phyloP scores from a whole-genome alignment of 2,329 filamentous ascomycete genomes.

The Tolypocladium amazonense region DNA sequence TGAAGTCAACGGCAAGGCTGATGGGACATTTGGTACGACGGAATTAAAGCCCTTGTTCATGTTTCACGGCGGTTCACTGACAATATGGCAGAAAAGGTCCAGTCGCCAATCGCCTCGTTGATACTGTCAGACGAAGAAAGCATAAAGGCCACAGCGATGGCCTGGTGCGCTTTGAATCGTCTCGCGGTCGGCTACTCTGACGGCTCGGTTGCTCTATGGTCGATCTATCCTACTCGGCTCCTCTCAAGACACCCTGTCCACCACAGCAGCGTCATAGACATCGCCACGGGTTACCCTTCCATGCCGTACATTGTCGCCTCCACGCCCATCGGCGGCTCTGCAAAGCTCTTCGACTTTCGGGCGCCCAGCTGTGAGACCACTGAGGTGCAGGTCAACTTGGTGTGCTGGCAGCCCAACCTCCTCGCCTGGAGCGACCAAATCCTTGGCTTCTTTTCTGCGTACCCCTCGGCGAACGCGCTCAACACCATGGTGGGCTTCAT shows the following conservation, averaged over 20 bases:
- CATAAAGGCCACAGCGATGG: constrained; percentile 39
- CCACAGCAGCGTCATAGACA: constrained; percentile 41
- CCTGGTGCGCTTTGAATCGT: constrained; percentile 45
- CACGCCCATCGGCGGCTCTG: constrained; percentile 41
- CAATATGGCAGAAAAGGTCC: constrained; percentile 28
- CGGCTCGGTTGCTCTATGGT: constrained; percentile 47
- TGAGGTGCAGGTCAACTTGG: constrained; percentile 38
- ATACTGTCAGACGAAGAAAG: constrained; percentile 33
- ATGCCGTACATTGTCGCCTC: constrained; percentile 45
- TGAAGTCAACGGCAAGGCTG: constrained; percentile 17
- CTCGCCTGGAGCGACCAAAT: constrained; percentile 45
- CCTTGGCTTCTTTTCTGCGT: constrained; percentile 41
- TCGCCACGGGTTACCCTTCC: constrained; percentile 45
- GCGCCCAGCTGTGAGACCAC: constrained; percentile 42
- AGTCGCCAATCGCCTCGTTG: constrained; percentile 32
- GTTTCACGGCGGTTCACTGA: constrained; percentile 9
- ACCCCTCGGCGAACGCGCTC: constrained; percentile 40
- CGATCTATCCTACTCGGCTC: constrained; percentile 35
- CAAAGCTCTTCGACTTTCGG: constrained; percentile 41
- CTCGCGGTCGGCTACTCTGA: constrained; percentile 45
- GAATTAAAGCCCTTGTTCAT: neutral
- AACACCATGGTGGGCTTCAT: constrained; percentile 43
- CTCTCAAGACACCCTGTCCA: constrained; percentile 44
- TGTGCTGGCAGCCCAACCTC: constrained; percentile 41
- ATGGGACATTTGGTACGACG: constrained; percentile 30